Evolutionary conservation across 1,284 basidiomycete species (phyloP), one percentile per base, ranked within the genome.

Genomic region (Cronartium ribicola): DNA sequence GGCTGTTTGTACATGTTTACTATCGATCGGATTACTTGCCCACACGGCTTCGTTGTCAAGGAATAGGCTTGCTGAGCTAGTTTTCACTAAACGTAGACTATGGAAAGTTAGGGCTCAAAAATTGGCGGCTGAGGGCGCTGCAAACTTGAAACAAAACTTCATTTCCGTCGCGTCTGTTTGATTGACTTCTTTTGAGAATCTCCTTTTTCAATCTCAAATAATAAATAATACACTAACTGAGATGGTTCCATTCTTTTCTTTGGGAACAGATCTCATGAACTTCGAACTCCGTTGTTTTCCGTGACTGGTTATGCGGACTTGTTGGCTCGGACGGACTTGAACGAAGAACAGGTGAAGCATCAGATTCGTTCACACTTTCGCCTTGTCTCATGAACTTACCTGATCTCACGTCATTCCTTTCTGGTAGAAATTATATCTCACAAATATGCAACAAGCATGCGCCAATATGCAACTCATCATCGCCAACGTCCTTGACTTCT

Each of bases 401-500:
- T 22, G 46, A 51, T 13, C 40, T 13, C 11, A 39, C n/a, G 8
- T n/a, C 10, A 36, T 37, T 14, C 2, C 37, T 62, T 62, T 37
- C n/a, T 20, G 43, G 5, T 20, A 71, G 71, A 72, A 65, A 44
- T 75, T 73, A 57, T 77, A 72, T 57, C 59, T 77, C 44, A 70
- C 64, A 20, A 76, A 75, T 6, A 72, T 77, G 36, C 75, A 76
- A 46, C 75, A 74, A 60, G 77, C 76, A 11, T 77, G 77, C 43
- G 67, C 75, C 7, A 76, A 75, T 43, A 77, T 77, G 68, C 77
- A 76, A 39, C 63, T 77, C 37, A 77, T 77, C 60, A 77, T 76
- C 17, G 76, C 76, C 64, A 76, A 77, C 72, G 77, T 77, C 14
- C 71, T 77, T 48, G 77, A 77, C 61, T 77, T 77, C 65, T 77